phyloP scores from a whole-genome alignment of 176 grass and related monocot genomes.

The Pharus latifolius region DNA sequence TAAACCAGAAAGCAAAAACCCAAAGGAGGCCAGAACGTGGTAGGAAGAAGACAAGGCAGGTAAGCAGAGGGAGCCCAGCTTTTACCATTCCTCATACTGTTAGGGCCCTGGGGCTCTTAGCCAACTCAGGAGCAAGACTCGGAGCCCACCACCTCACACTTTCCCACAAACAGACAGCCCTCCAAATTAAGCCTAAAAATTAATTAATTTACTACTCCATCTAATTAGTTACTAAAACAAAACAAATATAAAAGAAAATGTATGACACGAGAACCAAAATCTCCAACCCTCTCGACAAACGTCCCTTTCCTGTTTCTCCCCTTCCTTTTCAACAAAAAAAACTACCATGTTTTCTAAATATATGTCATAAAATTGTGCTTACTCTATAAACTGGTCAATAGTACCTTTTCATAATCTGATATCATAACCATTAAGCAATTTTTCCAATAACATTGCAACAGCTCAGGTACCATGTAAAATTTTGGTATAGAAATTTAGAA shows the following conservation, averaged over 20 bases:
- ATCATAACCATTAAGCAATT: no score
- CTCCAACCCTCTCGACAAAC: constrained; percentile 4
- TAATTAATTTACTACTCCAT: constrained; percentile 2
- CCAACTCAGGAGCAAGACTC: constrained; percentile 7
- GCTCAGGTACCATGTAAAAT: no score
- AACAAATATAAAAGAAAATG: no score
- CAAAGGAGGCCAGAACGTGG: not conserved
- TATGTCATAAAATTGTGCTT: no score
- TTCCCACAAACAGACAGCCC: not conserved
- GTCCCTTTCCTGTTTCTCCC: no score
- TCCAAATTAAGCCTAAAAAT: constrained; percentile 33
- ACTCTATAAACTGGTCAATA: no score
- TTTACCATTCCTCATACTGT: not conserved
- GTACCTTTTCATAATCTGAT: no score
- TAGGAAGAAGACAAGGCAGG: not conserved
- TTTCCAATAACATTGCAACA: no score
- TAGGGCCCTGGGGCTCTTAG: not conserved
- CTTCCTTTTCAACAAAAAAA: not conserved
- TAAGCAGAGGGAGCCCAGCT: not conserved
- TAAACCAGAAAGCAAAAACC: not conserved
- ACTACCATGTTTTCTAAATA: no score
- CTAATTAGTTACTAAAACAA: constrained; percentile 17
- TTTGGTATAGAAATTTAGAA: no score
- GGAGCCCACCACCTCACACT: not conserved
- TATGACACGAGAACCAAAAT: constrained; percentile 14